phyloP scores from a whole-genome alignment of 345 rosid species.

The Salix exigua region DNA sequence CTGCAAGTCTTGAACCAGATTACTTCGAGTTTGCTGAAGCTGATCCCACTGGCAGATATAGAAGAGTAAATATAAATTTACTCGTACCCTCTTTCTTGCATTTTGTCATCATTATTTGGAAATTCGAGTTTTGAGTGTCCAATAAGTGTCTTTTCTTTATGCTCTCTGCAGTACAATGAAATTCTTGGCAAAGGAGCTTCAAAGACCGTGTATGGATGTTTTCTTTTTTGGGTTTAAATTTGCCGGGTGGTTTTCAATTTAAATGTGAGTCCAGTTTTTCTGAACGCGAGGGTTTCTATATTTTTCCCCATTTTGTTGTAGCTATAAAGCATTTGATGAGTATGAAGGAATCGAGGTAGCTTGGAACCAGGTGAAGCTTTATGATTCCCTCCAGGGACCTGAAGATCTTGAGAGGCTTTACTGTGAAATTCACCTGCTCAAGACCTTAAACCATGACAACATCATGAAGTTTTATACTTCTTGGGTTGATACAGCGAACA shows the following conservation, averaged over 20 bases:
- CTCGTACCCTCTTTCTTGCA: not conserved
- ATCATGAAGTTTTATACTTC: slow-evolving; percentile 94
- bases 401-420: slow-evolving; percentile 93
- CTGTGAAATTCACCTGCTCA: slow-evolving; percentile 90
- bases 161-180: slow-evolving; percentile 23
- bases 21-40: slow-evolving; percentile 29
- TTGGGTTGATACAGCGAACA: slow-evolving; percentile 79
- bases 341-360: slow-evolving; percentile 96
- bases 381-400: slow-evolving; percentile 80
- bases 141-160: not conserved
- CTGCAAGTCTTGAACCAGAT: slow-evolving; percentile 31
- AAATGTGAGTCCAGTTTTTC: not conserved
- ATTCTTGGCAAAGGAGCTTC: slow-evolving; percentile 29
- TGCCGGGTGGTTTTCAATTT: not conserved
- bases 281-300: not conserved
- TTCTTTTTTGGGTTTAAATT: not conserved
- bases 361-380: slow-evolving; percentile 97
- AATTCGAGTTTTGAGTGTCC: not conserved
- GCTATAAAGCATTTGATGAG: slow-evolving; percentile 94
- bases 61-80: slow-evolving; percentile 5
- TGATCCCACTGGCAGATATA: slow-evolving; percentile 33
- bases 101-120: slow-evolving; percentile 1
- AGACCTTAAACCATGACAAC: slow-evolving; percentile 81
- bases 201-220: slow-evolving; percentile 22
- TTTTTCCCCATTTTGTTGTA: slow-evolving; percentile 18